phyloP scores from a whole-genome alignment of 768 basidiomycete genomes.

The Amanita subjunquillea region DNA sequence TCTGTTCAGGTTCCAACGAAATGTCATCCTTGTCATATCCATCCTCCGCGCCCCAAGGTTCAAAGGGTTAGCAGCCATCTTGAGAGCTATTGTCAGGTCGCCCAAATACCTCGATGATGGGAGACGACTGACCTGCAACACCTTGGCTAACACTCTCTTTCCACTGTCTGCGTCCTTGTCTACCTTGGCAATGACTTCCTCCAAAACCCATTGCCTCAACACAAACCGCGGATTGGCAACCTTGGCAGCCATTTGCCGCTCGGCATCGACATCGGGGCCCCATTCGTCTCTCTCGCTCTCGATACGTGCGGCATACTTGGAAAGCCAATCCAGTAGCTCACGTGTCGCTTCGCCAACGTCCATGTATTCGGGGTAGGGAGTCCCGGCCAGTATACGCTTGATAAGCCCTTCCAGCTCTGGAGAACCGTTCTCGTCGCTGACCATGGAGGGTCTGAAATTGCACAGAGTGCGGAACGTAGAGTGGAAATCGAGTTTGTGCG shows the following conservation, averaged over 20 bases:
- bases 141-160: slow-evolving; percentile 64
- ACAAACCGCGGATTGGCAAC: slow-evolving; percentile 84
- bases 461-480: slow-evolving; percentile 69
- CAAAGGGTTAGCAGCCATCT: slow-evolving; percentile 90
- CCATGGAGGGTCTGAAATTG: slow-evolving; percentile 42
- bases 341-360: slow-evolving; percentile 33
- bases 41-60: slow-evolving; percentile 77
- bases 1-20: slow-evolving; percentile 41
- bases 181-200: slow-evolving; percentile 78
- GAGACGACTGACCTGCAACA: slow-evolving; percentile 56
- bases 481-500: slow-evolving; percentile 79
- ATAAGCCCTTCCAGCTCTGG: slow-evolving; percentile 31
- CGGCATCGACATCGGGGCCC: slow-evolving; percentile 31
- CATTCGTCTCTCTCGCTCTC: slow-evolving; percentile 40
- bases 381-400: slow-evolving; percentile 30
- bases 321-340: slow-evolving; percentile 58
- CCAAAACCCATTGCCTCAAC: slow-evolving; percentile 90
- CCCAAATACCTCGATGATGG: slow-evolving; percentile 1
- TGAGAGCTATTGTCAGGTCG: slow-evolving; percentile 5
- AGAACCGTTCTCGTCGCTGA: slow-evolving; percentile 6
- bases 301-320: slow-evolving; percentile 49
- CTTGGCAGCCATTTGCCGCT: slow-evolving; percentile 40
- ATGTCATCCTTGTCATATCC: slow-evolving; percentile 28
- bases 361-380: slow-evolving; percentile 34
- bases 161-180: slow-evolving; percentile 57